phyloP scores from a whole-genome alignment of 176 grass and related monocot genomes.

The Zea mays region DNA sequence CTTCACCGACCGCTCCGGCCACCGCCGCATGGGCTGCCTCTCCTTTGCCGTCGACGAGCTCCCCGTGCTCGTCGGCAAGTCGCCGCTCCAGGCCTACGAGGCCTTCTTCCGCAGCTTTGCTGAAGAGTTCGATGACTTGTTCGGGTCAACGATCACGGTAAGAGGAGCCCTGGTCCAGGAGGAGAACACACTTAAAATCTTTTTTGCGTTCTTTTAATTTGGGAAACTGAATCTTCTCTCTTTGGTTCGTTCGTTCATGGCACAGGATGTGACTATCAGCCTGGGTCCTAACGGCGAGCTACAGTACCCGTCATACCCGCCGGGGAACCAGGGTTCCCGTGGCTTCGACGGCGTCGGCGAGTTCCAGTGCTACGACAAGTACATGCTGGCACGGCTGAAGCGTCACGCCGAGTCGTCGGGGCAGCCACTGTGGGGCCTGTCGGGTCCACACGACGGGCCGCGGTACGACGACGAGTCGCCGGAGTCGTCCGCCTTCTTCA shows the following conservation, averaged over 20 bases:
- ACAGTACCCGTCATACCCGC: slow-evolving; percentile 73
- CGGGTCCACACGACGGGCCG: slow-evolving; percentile 68
- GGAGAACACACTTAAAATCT: too few relatives aligned
- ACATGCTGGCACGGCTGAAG: slow-evolving; percentile 64
- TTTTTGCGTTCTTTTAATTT: too few relatives aligned
- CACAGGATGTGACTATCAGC: slow-evolving; percentile 71
- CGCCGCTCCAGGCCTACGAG: slow-evolving; percentile 65
- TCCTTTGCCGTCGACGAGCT: slow-evolving; percentile 80
- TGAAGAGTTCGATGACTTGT: slow-evolving; percentile 54
- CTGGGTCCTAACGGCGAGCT: slow-evolving; percentile 82
- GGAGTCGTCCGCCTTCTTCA: slow-evolving; percentile 58
- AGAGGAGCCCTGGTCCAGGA: too few relatives aligned
- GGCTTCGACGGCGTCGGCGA: slow-evolving; percentile 68
- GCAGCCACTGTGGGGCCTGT: slow-evolving; percentile 64
- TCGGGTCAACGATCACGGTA: slow-evolving; percentile 73
- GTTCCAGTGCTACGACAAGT: slow-evolving; percentile 94
- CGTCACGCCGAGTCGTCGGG: slow-evolving; percentile 45
- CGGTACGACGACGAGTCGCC: slow-evolving; percentile 60
- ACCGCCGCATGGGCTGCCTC: slow-evolving; percentile 54
- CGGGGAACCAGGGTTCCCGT: slow-evolving; percentile 1
- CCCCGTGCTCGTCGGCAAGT: slow-evolving; percentile 57
- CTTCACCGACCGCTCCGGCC: slow-evolving; percentile 58
- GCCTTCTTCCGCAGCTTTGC: slow-evolving; percentile 74
- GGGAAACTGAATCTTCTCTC: neutral
- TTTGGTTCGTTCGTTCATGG: neutral